phyloP scores from a whole-genome alignment of 306 rosid genomes.

The Amphicarpaea edgeworthii region DNA sequence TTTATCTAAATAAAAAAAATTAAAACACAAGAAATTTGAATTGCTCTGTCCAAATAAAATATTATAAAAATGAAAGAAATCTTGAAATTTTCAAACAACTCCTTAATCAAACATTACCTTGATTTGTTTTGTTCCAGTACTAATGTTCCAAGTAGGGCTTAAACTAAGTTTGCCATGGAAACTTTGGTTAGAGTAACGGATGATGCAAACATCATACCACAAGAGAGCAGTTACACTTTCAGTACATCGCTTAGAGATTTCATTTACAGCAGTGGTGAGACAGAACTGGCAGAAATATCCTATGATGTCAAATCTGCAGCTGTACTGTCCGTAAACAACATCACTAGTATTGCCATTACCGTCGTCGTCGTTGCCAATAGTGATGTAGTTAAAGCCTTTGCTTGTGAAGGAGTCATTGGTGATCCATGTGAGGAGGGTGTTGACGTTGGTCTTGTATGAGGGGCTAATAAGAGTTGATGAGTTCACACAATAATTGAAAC shows the following conservation, averaged over 20 bases:
- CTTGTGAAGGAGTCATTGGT: not conserved
- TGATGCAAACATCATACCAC: conserved; percentile 41
- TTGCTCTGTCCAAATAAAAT: too few species aligned
- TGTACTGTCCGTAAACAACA: conserved; percentile 27
- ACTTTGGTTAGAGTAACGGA: conserved; percentile 25
- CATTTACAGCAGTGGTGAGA: not conserved
- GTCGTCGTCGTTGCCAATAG: not conserved
- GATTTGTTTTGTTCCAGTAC: too few species aligned
- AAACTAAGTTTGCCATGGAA: not conserved
- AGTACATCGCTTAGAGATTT: conserved; percentile 20
- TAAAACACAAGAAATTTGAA: too few species aligned
- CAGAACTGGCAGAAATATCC: conserved; percentile 43
- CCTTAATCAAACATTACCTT: not conserved
- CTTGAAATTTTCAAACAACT: too few species aligned
- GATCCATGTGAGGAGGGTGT: conserved; percentile 11
- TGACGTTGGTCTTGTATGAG: conserved; percentile 33
- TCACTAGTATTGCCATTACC: not conserved
- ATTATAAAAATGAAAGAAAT: too few species aligned
- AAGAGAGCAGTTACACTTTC: not conserved
- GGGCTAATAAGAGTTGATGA: conserved; percentile 1
- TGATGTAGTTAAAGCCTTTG: conserved; percentile 12
- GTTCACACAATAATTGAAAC: not conserved
- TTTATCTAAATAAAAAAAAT: too few species aligned
- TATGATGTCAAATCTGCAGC: conserved; percentile 12
- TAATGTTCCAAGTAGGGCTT: too few species aligned